phyloP scores from a whole-genome alignment of 2,329 filamentous ascomycete species.

The Fusarium redolens region DNA sequence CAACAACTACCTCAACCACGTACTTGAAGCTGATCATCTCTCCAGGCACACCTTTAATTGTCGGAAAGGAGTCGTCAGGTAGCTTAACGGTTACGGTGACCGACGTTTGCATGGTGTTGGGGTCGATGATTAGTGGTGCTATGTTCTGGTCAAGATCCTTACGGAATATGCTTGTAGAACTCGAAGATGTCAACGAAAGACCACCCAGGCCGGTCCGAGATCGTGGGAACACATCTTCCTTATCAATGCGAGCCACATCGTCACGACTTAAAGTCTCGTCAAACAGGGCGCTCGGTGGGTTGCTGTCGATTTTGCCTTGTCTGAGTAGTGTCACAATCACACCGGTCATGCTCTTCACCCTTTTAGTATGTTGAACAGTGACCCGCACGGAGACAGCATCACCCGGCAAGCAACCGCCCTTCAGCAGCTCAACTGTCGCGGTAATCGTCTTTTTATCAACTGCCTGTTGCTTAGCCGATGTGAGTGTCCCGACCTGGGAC shows the following conservation, averaged over 20 bases:
- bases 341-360: slow-evolving; percentile 89
- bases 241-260: slow-evolving; percentile 74
- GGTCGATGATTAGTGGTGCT: slow-evolving; percentile 88
- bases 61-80: slow-evolving; percentile 91
- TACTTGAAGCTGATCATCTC: slow-evolving; percentile 97
- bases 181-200: slow-evolving; percentile 85
- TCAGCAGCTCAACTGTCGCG: slow-evolving; percentile 83
- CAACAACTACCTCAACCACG: slow-evolving; percentile 90
- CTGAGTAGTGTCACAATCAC: slow-evolving; percentile 94
- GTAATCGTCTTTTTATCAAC: slow-evolving; percentile 83
- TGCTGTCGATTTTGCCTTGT: slow-evolving; percentile 88
- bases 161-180: slow-evolving; percentile 91
- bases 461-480: slow-evolving; percentile 54
- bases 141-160: slow-evolving; percentile 94
- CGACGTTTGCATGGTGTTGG: slow-evolving; percentile 78
- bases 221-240: slow-evolving; percentile 87
- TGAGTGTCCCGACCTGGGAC: slow-evolving; percentile 47
- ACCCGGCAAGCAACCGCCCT: slow-evolving; percentile 86
- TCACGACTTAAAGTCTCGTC: slow-evolving; percentile 67
- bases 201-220: slow-evolving; percentile 89
- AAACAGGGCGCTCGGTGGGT: slow-evolving; percentile 65
- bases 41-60: slow-evolving; percentile 88
- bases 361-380: slow-evolving; percentile 86
- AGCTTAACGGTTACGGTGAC: slow-evolving; percentile 87
- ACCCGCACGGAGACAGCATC: slow-evolving; percentile 85